Evolutionary conservation across 2,329 filamentous ascomycete genomes (phyloP).

Genomic region (Colletotrichum viniferum): DNA sequence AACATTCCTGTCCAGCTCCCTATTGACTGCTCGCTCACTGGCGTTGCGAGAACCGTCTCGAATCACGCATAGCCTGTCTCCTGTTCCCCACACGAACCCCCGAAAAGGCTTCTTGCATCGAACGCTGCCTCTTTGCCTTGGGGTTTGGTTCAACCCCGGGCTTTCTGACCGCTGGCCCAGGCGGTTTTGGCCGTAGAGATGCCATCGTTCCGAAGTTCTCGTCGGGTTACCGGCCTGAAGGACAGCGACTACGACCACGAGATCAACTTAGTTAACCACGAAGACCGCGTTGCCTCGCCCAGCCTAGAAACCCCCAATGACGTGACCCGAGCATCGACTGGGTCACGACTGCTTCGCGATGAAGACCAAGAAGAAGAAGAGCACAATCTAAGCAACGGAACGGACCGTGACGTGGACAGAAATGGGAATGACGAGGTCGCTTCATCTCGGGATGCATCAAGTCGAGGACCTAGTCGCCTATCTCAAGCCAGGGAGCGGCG

Average conservation of each 20-base stretch:
- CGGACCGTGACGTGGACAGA: neutral
- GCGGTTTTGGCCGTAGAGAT: constrained; percentile 31
- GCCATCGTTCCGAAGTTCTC: constrained; percentile 49
- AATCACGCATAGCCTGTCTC: neutral
- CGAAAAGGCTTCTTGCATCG: neutral
- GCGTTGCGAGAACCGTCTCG: neutral
- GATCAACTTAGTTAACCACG: constrained; percentile 70
- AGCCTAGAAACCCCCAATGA: constrained; percentile 1
- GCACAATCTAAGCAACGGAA: neutral
- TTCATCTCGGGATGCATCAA: neutral
- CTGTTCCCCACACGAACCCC: constrained; percentile 22
- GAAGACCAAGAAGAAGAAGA: neutral
- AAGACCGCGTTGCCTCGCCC: constrained; percentile 26
- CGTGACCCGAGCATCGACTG: constrained; percentile 3
- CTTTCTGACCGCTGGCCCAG: neutral
- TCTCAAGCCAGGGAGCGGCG: neutral
- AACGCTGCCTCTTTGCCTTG: neutral
- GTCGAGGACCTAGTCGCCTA: neutral
- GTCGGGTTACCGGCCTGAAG: constrained; percentile 58
- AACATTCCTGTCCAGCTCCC: neutral
- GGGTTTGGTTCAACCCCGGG: neutral
- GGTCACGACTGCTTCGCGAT: constrained; percentile 9
- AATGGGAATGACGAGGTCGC: neutral
- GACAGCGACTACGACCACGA: constrained; percentile 73
- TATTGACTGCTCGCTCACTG: neutral